Percentiles rank a stretch among this genome's conserved stretches.
phyloP scores from a whole-genome alignment of 2,329 filamentous ascomycete genomes.

The Neopestalotiopsis sp. region DNA sequence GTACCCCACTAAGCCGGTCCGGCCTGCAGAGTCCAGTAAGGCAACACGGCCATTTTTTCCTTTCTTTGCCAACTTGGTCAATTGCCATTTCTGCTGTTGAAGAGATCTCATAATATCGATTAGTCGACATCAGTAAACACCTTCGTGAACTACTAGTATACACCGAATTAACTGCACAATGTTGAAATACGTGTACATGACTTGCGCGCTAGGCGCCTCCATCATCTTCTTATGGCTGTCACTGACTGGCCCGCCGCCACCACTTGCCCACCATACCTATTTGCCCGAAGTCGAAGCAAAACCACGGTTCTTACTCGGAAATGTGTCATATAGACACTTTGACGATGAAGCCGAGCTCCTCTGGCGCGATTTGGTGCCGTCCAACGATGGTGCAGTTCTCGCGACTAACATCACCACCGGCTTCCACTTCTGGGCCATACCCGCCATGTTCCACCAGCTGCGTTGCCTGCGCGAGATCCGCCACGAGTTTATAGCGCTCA shows the following conservation, averaged over 20 bases:
- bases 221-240: background rate
- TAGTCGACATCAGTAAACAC: background rate
- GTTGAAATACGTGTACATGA: conserved; percentile 1
- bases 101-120: background rate
- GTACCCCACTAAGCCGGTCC: background rate
- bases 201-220: background rate
- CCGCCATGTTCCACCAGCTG: background rate
- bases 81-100: background rate
- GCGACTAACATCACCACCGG: background rate
- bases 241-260: background rate
- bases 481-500: background rate
- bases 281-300: background rate
- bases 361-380: background rate
- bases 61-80: background rate
- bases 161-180: background rate
- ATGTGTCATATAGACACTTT: conserved; percentile 1
- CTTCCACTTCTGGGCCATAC: background rate
- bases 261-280: background rate
- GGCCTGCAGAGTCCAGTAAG: background rate
- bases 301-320: background rate
- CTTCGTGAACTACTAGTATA: background rate
- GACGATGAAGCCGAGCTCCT: background rate
- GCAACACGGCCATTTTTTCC: background rate
- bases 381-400: background rate
- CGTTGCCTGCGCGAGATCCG: background rate